phyloP scores from a whole-genome alignment of 805 yeast species.

The Ogataea naganishii region DNA sequence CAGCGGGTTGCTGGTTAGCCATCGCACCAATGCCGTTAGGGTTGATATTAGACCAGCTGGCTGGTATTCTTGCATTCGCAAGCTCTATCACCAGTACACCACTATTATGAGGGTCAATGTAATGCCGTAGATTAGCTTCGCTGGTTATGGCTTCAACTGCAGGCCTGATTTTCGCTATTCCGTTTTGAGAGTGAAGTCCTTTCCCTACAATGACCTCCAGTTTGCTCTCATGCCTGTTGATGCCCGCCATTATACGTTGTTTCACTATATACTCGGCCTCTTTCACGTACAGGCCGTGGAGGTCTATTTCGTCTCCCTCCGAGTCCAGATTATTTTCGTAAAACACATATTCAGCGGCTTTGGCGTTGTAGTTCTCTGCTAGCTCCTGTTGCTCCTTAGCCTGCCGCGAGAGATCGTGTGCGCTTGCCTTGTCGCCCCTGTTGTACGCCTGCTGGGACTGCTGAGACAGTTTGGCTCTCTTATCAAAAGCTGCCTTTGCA shows the following conservation, averaged over 20 bases:
- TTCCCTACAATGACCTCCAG: slow-evolving; percentile 87
- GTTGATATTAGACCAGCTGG: slow-evolving; percentile 20
- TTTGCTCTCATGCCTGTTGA: slow-evolving; percentile 47
- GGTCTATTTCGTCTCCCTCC: slow-evolving; percentile 78
- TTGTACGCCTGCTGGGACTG: slow-evolving; percentile 75
- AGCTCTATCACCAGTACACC: slow-evolving; percentile 77
- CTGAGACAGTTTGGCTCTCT: slow-evolving; percentile 44
- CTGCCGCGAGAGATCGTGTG: slow-evolving; percentile 63
- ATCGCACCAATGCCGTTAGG: slow-evolving; percentile 25
- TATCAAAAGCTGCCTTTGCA: slow-evolving; percentile 61
- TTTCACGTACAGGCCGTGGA: slow-evolving; percentile 84
- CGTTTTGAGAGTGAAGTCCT: slow-evolving; percentile 75
- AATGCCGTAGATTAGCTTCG: slow-evolving; percentile 51
- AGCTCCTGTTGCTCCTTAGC: slow-evolving; percentile 50
- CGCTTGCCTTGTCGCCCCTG: slow-evolving; percentile 62
- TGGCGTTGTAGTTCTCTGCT: slow-evolving; percentile 62
- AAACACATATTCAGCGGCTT: slow-evolving; percentile 89
- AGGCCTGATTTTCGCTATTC: slow-evolving; percentile 82
- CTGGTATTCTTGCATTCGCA: slow-evolving; percentile 35
- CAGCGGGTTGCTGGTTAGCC: slow-evolving; percentile 18
- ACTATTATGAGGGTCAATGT: slow-evolving; percentile 60
- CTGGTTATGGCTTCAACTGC: slow-evolving; percentile 74
- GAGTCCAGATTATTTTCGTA: slow-evolving; percentile 83
- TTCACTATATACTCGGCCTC: slow-evolving; percentile 79
- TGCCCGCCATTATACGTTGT: slow-evolving; percentile 61